A percentile compares a stretch with the other conserved stretches of the same genome.
phyloP scores from a whole-genome alignment of 345 rosid species.

The Populus tremula region DNA sequence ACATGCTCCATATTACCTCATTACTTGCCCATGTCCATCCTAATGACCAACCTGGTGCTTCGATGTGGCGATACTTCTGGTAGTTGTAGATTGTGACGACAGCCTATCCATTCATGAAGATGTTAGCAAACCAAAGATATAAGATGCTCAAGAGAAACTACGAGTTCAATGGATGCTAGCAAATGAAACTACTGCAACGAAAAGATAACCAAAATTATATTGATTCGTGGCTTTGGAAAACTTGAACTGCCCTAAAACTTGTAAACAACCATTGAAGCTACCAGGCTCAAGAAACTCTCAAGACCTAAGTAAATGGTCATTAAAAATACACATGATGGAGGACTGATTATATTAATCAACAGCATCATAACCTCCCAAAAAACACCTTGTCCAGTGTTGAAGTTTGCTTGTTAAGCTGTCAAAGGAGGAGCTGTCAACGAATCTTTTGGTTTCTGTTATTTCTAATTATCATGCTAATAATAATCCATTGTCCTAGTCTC shows the following conservation, averaged over 20 bases:
- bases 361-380: background rate
- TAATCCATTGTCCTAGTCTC: too few species aligned
- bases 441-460: too few species aligned
- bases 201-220: background rate
- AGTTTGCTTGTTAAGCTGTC: too few species aligned
- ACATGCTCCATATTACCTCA: slow-evolving; percentile 79
- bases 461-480: too few species aligned
- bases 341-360: background rate
- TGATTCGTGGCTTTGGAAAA: background rate
- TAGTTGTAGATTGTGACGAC: slow-evolving; percentile 66
- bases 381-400: background rate
- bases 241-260: background rate
- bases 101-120: slow-evolving; percentile 47
- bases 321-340: background rate
- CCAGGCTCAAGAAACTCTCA: background rate
- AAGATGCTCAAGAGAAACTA: background rate
- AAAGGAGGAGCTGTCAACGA: too few species aligned
- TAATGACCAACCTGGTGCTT: slow-evolving; percentile 76
- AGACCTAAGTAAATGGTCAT: background rate
- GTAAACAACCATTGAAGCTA: too few species aligned
- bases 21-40: slow-evolving; percentile 84
- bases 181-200: background rate
- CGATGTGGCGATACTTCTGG: slow-evolving; percentile 85
- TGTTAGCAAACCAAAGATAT: background rate
- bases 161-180: background rate